Evolutionary conservation across 805 yeast species (phyloP).

Genomic region (Nakazawaea holstii): DNA sequence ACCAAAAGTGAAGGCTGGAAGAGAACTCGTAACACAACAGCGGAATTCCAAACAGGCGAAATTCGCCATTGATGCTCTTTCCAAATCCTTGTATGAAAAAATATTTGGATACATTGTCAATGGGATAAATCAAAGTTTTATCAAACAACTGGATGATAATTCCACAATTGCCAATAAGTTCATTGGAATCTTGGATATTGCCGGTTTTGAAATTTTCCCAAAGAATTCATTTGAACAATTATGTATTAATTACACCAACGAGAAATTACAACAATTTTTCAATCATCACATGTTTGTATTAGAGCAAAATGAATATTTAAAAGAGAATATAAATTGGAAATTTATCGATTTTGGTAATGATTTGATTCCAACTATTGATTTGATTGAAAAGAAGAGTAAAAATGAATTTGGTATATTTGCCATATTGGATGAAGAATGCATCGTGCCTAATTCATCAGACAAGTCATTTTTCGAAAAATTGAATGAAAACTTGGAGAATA

Average conservation of each 20-base stretch:
- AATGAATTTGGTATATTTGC: constrained; percentile 74
- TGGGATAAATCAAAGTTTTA: constrained; percentile 64
- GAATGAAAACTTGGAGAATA: constrained; percentile 54
- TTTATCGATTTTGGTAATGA: constrained; percentile 94
- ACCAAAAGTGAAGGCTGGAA: constrained; percentile 89
- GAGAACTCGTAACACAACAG: constrained; percentile 77
- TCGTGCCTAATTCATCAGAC: constrained; percentile 88
- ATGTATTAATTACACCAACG: constrained; percentile 57
- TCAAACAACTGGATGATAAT: constrained; percentile 19
- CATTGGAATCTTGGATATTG: constrained; percentile 56
- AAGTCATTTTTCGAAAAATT: constrained; percentile 76
- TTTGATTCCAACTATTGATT: constrained; percentile 87
- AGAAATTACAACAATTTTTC: constrained; percentile 55
- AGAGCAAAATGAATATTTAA: constrained; percentile 54
- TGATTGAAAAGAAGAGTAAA: constrained; percentile 66
- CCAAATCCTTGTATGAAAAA: constrained; percentile 83
- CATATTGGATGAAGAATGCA: constrained; percentile 89
- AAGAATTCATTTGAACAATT: constrained; percentile 55
- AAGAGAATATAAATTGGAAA: constrained; percentile 58
- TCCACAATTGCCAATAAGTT: constrained; percentile 27
- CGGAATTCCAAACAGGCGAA: constrained; percentile 76
- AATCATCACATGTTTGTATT: constrained; percentile 57
- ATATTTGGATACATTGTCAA: constrained; percentile 73
- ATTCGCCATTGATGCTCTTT: constrained; percentile 76
- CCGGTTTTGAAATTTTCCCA: constrained; percentile 57